phyloP scores from a whole-genome alignment of 495 filamentous ascomycete genomes.

The Penicillium taxi region DNA sequence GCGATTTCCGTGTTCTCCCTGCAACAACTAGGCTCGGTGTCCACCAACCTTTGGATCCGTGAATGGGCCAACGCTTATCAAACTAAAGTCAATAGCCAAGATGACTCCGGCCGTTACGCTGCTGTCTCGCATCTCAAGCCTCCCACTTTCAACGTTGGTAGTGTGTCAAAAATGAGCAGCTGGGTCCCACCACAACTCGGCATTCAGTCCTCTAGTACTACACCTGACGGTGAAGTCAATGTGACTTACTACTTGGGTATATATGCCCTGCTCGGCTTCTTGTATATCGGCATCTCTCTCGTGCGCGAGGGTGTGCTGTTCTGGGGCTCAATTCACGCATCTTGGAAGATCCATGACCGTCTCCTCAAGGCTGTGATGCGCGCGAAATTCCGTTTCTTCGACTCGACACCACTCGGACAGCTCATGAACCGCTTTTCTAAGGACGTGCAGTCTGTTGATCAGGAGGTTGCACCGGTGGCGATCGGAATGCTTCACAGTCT shows the following conservation, averaged over 20 bases:
- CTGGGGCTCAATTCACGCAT: conserved; percentile 84
- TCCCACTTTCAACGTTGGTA: conserved; percentile 35
- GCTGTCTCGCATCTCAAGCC: conserved; percentile 32
- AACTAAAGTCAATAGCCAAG: conserved; percentile 12
- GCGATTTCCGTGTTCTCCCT: conserved; percentile 64
- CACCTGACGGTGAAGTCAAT: conserved; percentile 52
- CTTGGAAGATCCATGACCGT: conserved; percentile 71
- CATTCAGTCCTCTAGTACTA: conserved; percentile 12
- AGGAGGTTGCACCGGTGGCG: conserved; percentile 89
- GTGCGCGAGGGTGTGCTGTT: conserved; percentile 79
- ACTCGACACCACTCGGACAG: conserved; percentile 91
- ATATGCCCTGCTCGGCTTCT: conserved; percentile 70
- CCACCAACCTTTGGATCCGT: conserved; percentile 88
- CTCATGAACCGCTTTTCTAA: conserved; percentile 99
- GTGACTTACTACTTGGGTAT: conserved; percentile 74
- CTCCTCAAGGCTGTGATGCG: conserved; percentile 74
- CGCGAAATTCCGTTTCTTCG: conserved; percentile 95
- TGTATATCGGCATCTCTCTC: conserved; percentile 67
- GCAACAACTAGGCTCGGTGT: conserved; percentile 77
- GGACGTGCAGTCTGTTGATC: conserved; percentile 89
- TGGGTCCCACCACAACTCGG: conserved; percentile 23
- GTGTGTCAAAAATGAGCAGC: conserved; percentile 30
- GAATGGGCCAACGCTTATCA: conserved; percentile 71
- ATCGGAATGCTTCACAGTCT: conserved; percentile 63
- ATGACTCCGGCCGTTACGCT: conserved; percentile 33